Evolutionary conservation across 2,329 filamentous ascomycete genomes (phyloP).

Genomic region (Claviceps sp.): DNA sequence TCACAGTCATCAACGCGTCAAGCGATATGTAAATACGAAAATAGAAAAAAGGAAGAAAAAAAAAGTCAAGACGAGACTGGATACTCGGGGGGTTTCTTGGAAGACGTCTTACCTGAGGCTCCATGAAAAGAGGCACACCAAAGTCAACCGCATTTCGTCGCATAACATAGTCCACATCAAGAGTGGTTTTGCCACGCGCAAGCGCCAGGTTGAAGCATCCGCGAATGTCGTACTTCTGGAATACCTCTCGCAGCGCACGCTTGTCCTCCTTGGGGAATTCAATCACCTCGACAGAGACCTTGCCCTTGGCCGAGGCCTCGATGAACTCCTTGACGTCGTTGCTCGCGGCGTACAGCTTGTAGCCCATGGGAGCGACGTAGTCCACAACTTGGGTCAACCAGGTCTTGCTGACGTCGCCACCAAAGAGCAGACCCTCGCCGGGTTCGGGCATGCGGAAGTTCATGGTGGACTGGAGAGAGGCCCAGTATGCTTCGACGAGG

Average conservation of each 20-base stretch:
- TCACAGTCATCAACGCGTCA: background rate
- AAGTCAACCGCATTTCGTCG: slow-evolving; percentile 96
- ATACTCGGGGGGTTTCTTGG: no score
- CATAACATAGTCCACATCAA: slow-evolving; percentile 97
- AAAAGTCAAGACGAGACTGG: no score
- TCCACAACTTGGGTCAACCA: slow-evolving; percentile 71
- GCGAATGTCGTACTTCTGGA: slow-evolving; percentile 91
- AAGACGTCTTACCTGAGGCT: slow-evolving; percentile 68
- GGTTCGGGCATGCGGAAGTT: slow-evolving; percentile 96
- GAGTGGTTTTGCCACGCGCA: slow-evolving; percentile 65
- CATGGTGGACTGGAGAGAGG: slow-evolving; percentile 91
- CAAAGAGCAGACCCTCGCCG: slow-evolving; percentile 89
- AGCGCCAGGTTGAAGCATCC: slow-evolving; percentile 92
- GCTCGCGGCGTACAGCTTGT: slow-evolving; percentile 86
- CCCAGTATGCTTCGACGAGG: slow-evolving; percentile 94
- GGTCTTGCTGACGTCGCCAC: slow-evolving; percentile 62
- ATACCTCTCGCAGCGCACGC: slow-evolving; percentile 84
- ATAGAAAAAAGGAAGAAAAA: background rate
- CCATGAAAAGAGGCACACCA: slow-evolving; percentile 95
- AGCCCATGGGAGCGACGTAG: slow-evolving; percentile 77
- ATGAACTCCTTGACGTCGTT: slow-evolving; percentile 70
- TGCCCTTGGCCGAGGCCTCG: slow-evolving; percentile 54
- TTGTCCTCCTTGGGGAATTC: slow-evolving; percentile 97
- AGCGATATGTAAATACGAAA: background rate
- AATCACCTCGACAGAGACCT: slow-evolving; percentile 70